Percentiles rank a stretch among this genome's conserved stretches.
Conservation (phyloP, 345 rosid genomes). For the Eucalyptus cloeziana region DNA sequence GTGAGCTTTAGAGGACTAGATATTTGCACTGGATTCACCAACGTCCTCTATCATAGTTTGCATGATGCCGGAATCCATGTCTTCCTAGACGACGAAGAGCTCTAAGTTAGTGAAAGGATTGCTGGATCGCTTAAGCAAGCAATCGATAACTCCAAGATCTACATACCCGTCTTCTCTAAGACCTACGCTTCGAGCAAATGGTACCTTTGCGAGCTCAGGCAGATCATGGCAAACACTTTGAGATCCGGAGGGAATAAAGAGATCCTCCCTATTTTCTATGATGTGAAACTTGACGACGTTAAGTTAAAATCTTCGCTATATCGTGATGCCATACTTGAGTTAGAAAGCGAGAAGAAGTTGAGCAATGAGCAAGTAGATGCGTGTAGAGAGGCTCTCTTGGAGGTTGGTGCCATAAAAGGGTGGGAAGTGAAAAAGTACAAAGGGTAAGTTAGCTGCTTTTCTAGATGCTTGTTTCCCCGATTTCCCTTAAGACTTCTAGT, state of each 20-base stretch:
- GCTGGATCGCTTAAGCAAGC: accelerated
- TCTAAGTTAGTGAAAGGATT: not conserved
- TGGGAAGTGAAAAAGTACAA: not conserved
- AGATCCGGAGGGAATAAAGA: not conserved
- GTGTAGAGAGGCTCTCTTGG: not conserved
- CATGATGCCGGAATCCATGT: not conserved
- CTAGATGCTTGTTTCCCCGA: not conserved
- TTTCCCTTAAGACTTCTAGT: not conserved
- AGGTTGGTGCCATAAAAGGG: not conserved
- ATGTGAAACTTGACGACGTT: not conserved
- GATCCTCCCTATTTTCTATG: not conserved
- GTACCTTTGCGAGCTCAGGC: not conserved
- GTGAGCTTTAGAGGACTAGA: not conserved
- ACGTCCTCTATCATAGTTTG: not conserved
- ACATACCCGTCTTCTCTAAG: not conserved
- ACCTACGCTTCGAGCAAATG: not conserved
- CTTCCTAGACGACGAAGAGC: not conserved
- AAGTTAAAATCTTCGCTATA: not conserved
- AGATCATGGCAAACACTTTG: not conserved
- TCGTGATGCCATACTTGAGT: accelerated
- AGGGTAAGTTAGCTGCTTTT: not conserved
- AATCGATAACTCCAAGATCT: not conserved
- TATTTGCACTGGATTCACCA: not conserved
- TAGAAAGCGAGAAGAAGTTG: not conserved
- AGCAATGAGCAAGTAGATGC: not conserved